phyloP scores from a whole-genome alignment of 495 filamentous ascomycete genomes.

The Penicillium lividum region DNA sequence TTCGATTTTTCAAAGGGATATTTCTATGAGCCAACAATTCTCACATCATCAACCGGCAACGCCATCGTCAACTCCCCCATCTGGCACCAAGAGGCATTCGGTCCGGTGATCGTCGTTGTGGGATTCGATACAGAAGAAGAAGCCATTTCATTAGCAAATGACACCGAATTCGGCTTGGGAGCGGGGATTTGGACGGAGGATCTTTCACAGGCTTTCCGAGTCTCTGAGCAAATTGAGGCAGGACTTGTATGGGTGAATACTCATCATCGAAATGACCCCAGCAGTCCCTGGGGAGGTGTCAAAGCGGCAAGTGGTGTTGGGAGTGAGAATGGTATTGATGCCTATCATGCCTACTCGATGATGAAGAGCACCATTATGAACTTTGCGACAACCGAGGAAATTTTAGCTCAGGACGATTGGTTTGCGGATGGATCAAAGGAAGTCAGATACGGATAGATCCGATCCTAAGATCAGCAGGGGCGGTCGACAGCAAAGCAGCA shows the following conservation, averaged over 20 bases:
- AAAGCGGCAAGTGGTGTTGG: slow-evolving; percentile 28
- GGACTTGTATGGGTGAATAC: slow-evolving; percentile 58
- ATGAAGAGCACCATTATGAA: slow-evolving; percentile 29
- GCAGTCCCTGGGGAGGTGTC: slow-evolving; percentile 29
- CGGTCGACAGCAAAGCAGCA: no score
- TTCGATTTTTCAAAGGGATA: slow-evolving; percentile 47
- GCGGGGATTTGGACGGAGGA: slow-evolving; percentile 53
- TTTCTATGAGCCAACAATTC: slow-evolving; percentile 59
- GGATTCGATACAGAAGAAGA: slow-evolving; percentile 43
- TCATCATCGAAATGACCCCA: slow-evolving; percentile 31
- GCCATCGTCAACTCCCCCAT: slow-evolving; percentile 24
- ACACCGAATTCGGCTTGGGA: slow-evolving; percentile 44
- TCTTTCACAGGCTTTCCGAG: slow-evolving; percentile 49
- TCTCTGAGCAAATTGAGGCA: slow-evolving; percentile 48
- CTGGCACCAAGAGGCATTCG: slow-evolving; percentile 50
- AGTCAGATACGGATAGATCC: slow-evolving; percentile 24
- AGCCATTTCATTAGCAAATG: slow-evolving; percentile 42
- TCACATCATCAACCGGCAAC: slow-evolving; percentile 24
- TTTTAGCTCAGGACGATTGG: slow-evolving; percentile 26
- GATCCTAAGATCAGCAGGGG: neutral
- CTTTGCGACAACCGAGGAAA: slow-evolving; percentile 22
- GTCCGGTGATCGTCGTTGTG: slow-evolving; percentile 47
- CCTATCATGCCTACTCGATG: slow-evolving; percentile 27
- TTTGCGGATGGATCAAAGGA: slow-evolving; percentile 14
- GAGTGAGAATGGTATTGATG: slow-evolving; percentile 31